phyloP scores from a whole-genome alignment of 257 asterid species.

The Ehretia macrophylla region DNA sequence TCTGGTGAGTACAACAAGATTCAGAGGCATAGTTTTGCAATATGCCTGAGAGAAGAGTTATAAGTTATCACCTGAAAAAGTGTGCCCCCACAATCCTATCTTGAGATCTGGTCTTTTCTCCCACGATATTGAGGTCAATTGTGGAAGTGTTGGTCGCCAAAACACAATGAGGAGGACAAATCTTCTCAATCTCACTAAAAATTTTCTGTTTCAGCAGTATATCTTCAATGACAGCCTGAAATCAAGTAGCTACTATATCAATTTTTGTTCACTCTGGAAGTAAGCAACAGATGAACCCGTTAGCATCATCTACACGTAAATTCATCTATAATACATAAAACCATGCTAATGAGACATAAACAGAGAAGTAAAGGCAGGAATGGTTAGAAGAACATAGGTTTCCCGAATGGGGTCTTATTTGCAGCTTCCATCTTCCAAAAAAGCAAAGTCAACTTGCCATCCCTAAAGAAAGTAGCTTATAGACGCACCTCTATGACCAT shows the following conservation, averaged over 20 bases:
- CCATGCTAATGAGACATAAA: background rate
- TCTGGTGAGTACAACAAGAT: background rate
- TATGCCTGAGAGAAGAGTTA: background rate
- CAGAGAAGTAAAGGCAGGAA: too few species aligned
- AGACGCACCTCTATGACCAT: conserved; percentile 86
- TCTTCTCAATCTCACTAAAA: conserved; percentile 83
- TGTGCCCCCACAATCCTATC: conserved; percentile 94
- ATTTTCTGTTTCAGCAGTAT: conserved; percentile 76
- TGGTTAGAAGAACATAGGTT: too few species aligned
- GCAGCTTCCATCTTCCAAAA: too few species aligned
- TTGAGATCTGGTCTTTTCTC: conserved; percentile 72
- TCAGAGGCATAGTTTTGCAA: background rate
- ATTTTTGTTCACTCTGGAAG: conserved; percentile 8
- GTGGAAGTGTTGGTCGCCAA: conserved; percentile 96
- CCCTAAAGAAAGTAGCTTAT: background rate
- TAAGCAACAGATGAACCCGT: background rate
- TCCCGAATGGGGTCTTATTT: too few species aligned
- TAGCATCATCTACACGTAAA: background rate
- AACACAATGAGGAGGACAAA: conserved; percentile 86
- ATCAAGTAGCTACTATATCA: conserved; percentile 20
- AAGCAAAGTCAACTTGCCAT: too few species aligned
- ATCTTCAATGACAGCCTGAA: conserved; percentile 95
- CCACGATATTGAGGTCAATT: conserved; percentile 77
- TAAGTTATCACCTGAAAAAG: conserved; percentile 75
- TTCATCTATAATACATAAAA: background rate